Conservation (phyloP, 805 yeast genomes). For the Candida montana region DNA sequence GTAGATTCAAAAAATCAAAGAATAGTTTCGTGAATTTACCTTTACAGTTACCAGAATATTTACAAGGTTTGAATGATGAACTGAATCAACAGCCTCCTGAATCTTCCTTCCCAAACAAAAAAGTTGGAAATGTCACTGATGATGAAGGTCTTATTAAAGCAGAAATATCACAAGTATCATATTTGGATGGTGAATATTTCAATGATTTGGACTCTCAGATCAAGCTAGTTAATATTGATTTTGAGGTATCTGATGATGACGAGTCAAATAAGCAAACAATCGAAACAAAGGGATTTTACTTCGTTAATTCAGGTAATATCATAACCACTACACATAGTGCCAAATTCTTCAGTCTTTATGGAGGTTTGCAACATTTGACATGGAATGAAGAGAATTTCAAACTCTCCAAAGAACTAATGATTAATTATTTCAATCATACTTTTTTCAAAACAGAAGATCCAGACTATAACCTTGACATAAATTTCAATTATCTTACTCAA, state of each 20-base stretch:
- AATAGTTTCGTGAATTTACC: slow-evolving; percentile 16
- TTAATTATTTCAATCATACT: slow-evolving; percentile 40
- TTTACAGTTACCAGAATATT: slow-evolving; percentile 18
- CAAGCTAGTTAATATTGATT: slow-evolving; percentile 32
- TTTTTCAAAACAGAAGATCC: slow-evolving; percentile 12
- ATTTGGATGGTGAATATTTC: slow-evolving; percentile 19
- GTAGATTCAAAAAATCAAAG: slow-evolving; percentile 30
- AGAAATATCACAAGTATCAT: slow-evolving; percentile 17
- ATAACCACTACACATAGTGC: slow-evolving; percentile 56
- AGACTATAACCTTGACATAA: slow-evolving; percentile 20
- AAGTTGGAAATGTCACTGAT: slow-evolving; percentile 29
- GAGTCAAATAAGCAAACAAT: slow-evolving; percentile 48
- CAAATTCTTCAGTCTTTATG: slow-evolving; percentile 56
- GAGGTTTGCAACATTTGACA: slow-evolving; percentile 50
- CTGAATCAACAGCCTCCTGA: slow-evolving; percentile 9
- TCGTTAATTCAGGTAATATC: slow-evolving; percentile 59
- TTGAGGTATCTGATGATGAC: slow-evolving; percentile 35
- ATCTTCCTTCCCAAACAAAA: not conserved
- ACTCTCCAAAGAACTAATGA: slow-evolving; percentile 38
- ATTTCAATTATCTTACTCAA: slow-evolving; percentile 19
- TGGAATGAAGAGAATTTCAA: slow-evolving; percentile 39
- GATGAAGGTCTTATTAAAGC: slow-evolving; percentile 26
- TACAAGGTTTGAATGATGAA: slow-evolving; percentile 15
- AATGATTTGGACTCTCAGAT: slow-evolving; percentile 33
- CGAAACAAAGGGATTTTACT: slow-evolving; percentile 56